Evolutionary conservation across 2,329 filamentous ascomycete genomes (phyloP), one percentile per base, ranked within the genome.

Genomic region (Pseudocercospora macadamiae): DNA sequence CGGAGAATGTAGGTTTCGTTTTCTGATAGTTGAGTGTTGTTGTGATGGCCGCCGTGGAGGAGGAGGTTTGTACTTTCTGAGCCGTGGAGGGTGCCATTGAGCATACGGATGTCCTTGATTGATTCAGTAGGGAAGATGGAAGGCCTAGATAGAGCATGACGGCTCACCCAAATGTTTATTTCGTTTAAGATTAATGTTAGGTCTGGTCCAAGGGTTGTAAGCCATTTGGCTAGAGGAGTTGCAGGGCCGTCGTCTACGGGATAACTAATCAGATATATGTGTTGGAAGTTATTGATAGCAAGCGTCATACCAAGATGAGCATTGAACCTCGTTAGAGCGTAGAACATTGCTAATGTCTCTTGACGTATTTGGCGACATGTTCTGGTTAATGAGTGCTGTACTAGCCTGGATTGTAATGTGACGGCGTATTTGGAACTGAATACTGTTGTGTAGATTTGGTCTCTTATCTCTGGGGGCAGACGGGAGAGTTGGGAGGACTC

Each of bases 1-100:
- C 55, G 63, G 3, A 68, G 57, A 4, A 59, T 37, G 42, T 63
- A 64, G 21, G 12, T 16, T 26, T 26, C 45, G 5, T 51, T 16
- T 32, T n/a, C n/a, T 14, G n/a, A n/a, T n/a, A n/a, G n/a, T n/a
- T n/a, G n/a, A n/a, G n/a, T n/a, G n/a, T n/a, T n/a, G n/a, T n/a
- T n/a, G n/a, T 53, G 21, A 28, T 39, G 18, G 3, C 30, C 37
- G 2, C 42, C 21, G 23, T 36, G 14, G 8, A 61, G 47, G 5
- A 61, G 37, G 14, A 26, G 26, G 9, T 23, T 18, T 4, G 66
- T 65, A 1, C 58, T 51, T 5, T 59, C 59, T 8, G 49, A 26
- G 39, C 66, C 66, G 44, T 64, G 59, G 8, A 69, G 54, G 1
- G 65, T 68, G 21, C 58, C 62, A 37, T 68, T 65, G 19, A 68